Evolutionary conservation across 1,284 basidiomycete genomes (phyloP).

Genomic region (Ceratorhiza oryzae-sativae): DNA sequence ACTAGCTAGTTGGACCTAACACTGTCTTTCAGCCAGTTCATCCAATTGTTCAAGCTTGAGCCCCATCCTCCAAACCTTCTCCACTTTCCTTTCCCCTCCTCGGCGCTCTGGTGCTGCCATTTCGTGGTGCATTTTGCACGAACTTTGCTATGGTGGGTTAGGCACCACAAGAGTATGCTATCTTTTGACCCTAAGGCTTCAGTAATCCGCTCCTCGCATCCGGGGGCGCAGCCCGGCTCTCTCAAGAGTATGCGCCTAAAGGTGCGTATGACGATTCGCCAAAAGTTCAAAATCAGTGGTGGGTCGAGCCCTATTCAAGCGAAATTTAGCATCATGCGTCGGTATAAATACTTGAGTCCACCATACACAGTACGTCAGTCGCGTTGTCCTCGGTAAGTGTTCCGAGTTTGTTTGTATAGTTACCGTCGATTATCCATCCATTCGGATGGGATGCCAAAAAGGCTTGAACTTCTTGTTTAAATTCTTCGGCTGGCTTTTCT

Average conservation of each 20-base stretch:
- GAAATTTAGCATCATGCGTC: not conserved
- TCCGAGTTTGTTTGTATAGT: slow-evolving; percentile 3
- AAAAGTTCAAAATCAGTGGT: slow-evolving; percentile 17
- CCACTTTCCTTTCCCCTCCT: slow-evolving; percentile 30
- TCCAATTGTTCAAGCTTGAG: slow-evolving; percentile 2
- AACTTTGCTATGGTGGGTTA: slow-evolving; percentile 10
- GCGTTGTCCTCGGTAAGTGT: slow-evolving; percentile 8
- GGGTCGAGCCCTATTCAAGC: slow-evolving; percentile 27
- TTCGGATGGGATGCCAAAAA: slow-evolving; percentile 18
- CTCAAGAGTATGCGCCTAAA: slow-evolving; percentile 16
- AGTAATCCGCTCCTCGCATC: slow-evolving; percentile 16
- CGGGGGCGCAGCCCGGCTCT: slow-evolving; percentile 12
- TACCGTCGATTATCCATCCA: slow-evolving; percentile 30
- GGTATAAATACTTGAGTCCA: too few relatives aligned
- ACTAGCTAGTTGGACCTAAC: slow-evolving; percentile 4
- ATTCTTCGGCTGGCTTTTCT: not conserved
- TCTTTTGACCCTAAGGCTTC: slow-evolving; percentile 31
- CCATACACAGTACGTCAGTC: slow-evolving; percentile 35
- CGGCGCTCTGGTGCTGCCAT: slow-evolving; percentile 7
- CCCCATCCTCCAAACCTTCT: slow-evolving; percentile 35
- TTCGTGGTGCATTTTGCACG: slow-evolving; percentile 1
- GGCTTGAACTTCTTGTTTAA: slow-evolving; percentile 1
- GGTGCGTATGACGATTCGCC: slow-evolving; percentile 12
- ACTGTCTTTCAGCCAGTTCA: slow-evolving; percentile 1
- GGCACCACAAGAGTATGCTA: slow-evolving; percentile 27